phyloP scores from a whole-genome alignment of 208 protist species.

The Endotrypanum monterogeii region DNA sequence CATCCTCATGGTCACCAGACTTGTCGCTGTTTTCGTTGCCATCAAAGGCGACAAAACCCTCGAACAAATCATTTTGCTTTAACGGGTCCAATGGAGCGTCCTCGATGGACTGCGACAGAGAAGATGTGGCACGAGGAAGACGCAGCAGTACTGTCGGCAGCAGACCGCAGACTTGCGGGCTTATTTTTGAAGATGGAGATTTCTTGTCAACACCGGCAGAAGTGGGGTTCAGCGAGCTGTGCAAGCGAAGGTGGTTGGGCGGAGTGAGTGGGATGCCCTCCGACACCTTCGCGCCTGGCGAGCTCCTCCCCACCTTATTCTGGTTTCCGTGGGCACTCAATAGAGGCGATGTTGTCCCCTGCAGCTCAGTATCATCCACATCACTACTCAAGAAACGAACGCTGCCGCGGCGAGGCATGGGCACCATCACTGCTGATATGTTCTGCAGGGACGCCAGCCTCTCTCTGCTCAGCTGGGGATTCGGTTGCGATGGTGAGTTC shows the following conservation, averaged over 20 bases:
- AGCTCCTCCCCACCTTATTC: background rate
- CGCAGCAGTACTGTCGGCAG: background rate
- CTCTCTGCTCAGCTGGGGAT: background rate
- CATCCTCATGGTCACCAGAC: background rate
- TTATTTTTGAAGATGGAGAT: background rate
- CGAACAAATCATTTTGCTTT: background rate
- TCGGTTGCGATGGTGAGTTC: background rate
- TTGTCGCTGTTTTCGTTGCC: background rate
- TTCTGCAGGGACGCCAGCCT: background rate
- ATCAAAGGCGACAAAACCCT: background rate
- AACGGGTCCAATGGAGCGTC: background rate
- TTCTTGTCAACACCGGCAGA: background rate
- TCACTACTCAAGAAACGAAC: constrained; percentile 12
- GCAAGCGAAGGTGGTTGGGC: background rate
- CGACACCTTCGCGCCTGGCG: no score
- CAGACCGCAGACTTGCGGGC: background rate
- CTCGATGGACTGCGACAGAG: constrained; percentile 1
- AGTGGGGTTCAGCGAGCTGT: background rate
- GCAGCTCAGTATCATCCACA: background rate
- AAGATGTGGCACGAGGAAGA: background rate
- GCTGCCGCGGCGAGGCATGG: constrained; percentile 6
- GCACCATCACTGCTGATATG: no score
- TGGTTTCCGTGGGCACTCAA: background rate
- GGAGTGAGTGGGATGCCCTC: background rate
- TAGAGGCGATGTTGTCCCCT: background rate